Base-by-base conservation (phyloP, 1,139 yeast species). In the Candida smagusa region DNA sequence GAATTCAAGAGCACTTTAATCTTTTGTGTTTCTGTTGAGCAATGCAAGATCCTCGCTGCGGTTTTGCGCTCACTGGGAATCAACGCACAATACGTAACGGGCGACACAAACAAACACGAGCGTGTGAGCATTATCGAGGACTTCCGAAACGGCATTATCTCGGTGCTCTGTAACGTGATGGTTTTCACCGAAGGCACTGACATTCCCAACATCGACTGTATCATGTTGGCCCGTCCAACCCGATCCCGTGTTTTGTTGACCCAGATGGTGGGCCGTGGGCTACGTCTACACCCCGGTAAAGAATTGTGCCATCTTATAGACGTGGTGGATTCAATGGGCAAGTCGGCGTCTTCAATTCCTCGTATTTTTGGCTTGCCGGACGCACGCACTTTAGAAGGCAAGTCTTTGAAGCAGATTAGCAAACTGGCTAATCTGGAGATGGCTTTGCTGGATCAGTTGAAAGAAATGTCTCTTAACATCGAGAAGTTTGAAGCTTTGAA, bases 121-220 rank as follows among this genome's bases (percentile, higher is more conserved):
- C 65, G 97, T 30, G 70, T 64, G 9, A 53, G 59, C 1, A 68
- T 81, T 0, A 59, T 89, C 1, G 61, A 66, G 3, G 82, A 76
- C 33, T 90, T 90, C 54, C 74, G 70, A 43, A 50, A 60, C 1
- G 90, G 95, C 0, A 53, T 69, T 12, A 69, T 86, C 22, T 79
- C 84, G 3, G 95, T 92, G 0, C 61, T 90, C 22, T 76, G 94
- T 59, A 92, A 92, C 53, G 95, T 96, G 53, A 88, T 84, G 19
- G 88, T 90, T 3, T 84, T 90, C 49, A 90, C 96, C 0, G 98
- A 92, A 58, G 98, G 98, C 0, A 88, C 97, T 0, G 97, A 90
- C 60, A 82, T 90, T 16, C 97, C 97, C 2, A 82, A 83, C 46
- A 84, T 90, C 40, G 97, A 90, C 54, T 82, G 89, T 22, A 64